Evolutionary conservation across 2,329 filamentous ascomycete species (phyloP), one percentile per base, ranked within the genome.

Genomic region (Aspergillus latus): DNA sequence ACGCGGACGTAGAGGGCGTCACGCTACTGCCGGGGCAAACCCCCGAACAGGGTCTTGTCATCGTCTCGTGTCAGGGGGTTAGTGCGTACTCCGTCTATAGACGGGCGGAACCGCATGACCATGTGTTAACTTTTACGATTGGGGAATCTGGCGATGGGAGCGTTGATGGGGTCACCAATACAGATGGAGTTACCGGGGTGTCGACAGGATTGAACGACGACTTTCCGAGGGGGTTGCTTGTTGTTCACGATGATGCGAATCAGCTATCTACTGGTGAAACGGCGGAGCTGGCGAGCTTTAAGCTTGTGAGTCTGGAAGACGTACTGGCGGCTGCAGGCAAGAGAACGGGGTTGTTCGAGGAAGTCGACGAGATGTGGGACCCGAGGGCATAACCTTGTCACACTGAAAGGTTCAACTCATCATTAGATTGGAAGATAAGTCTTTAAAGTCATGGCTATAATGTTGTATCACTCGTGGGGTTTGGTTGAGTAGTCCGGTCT

Each of bases 111-210:
- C 54, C 54, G 13, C 54, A 56, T 28, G 54, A 56, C 48, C 34
- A 56, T 48, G 54, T 56, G 6, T 39, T 56, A 42, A 56, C 54
- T 1, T 56, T 56, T 42, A 56, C 54, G 11, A 52, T 52, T 36
- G 29, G 40, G 32, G 32, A 28, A 6, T 52, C 54, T 26, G 43
- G 3, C 0, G 48, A 56, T 32, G 54, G 54, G 34, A n/a, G 2
- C 8, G n/a, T 56, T 6, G 54, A 56, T 36, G 47, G 54, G 1
- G 54, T 56, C 21, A 56, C 54, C 32, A 56, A 56, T 42, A 56
- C 54, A 0, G 54, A 56, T 47, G 54, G 54, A 3, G 48, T 56
- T 1, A 21, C 54, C 8, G 54, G 30, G 10, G 42, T 56, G 7
- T 30, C 30, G 21, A 52, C 32, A 10, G 26, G 21, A 32, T 26